Evolutionary conservation across 345 rosid species (phyloP).

Genomic region (Stellera chamaejasme): DNA sequence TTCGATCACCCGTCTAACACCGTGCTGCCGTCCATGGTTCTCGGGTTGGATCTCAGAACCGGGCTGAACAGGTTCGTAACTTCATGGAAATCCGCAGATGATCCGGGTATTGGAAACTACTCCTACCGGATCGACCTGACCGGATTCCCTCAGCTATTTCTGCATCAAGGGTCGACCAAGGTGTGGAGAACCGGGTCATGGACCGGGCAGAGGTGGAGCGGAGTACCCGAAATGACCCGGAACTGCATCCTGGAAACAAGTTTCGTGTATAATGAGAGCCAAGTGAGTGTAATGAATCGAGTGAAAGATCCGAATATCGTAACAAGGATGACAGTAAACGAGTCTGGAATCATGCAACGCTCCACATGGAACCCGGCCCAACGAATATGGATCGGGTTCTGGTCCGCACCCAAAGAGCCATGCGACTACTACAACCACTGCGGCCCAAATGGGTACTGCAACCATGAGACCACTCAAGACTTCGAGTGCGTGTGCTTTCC

Average conservation of each 20-base stretch:
- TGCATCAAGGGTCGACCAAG: constrained; percentile 25
- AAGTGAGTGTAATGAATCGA: constrained; percentile 25
- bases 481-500: constrained; percentile 55
- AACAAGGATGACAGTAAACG: constrained; percentile 44
- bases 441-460: constrained; percentile 44
- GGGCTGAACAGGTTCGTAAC: constrained; percentile 28
- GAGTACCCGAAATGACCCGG: constrained; percentile 49
- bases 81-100: constrained; percentile 44
- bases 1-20: constrained; percentile 64
- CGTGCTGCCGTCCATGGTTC: constrained; percentile 49
- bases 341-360: constrained; percentile 34
- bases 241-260: constrained; percentile 23
- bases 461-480: constrained; percentile 16
- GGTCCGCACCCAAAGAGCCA: constrained; percentile 44
- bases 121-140: constrained; percentile 28
- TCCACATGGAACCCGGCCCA: constrained; percentile 38
- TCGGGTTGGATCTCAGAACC: constrained; percentile 36
- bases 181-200: constrained; percentile 54
- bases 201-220: constrained; percentile 62
- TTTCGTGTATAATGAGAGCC: constrained; percentile 20
- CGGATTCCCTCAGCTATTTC: constrained; percentile 40
- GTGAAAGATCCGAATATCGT: constrained; percentile 21
- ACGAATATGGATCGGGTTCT: constrained; percentile 34
- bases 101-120: constrained; percentile 40
- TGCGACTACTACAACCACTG: constrained; percentile 57